phyloP scores from a whole-genome alignment of 2,329 filamentous ascomycete genomes.

The Scortechinia acanthostroma region DNA sequence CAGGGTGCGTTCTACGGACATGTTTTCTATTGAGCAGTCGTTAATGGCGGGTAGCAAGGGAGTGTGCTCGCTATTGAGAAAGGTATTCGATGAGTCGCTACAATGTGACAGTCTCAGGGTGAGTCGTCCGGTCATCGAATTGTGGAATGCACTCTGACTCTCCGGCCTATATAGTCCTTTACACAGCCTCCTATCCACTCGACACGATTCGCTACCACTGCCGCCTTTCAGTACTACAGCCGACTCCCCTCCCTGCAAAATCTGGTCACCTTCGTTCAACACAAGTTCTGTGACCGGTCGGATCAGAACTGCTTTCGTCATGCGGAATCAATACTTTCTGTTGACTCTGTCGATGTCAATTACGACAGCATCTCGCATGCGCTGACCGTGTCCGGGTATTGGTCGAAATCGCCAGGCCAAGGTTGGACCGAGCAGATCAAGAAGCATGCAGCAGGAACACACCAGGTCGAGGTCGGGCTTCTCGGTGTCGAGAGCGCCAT shows the following conservation, averaged over 20 bases:
- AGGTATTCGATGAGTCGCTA: background rate
- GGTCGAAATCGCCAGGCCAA: background rate
- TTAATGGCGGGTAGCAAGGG: background rate
- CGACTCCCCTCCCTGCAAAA: background rate
- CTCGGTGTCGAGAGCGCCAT: background rate
- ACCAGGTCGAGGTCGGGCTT: background rate
- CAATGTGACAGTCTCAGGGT: background rate
- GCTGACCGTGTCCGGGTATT: background rate
- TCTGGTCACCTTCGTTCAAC: background rate
- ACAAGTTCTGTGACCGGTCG: background rate
- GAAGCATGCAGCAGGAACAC: background rate
- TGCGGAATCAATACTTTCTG: background rate
- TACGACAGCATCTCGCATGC: background rate
- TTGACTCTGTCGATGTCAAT: background rate
- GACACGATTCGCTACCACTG: background rate
- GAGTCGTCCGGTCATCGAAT: too few relatives aligned
- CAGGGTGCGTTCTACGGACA: conserved; percentile 6
- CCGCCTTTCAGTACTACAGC: background rate
- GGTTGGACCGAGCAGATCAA: background rate
- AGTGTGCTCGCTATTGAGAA: background rate
- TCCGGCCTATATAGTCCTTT: too few relatives aligned
- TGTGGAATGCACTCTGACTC: too few relatives aligned
- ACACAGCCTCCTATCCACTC: background rate
- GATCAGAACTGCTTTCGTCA: background rate
- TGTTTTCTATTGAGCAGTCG: too few relatives aligned